A percentile compares a stretch with the other conserved stretches of the same genome.
These are phyloP conservation scores for Gaeumannomyces tritici DNA, from an alignment of 2,329 filamentous ascomycete genomes.

Conservation along the genomic window DNA sequence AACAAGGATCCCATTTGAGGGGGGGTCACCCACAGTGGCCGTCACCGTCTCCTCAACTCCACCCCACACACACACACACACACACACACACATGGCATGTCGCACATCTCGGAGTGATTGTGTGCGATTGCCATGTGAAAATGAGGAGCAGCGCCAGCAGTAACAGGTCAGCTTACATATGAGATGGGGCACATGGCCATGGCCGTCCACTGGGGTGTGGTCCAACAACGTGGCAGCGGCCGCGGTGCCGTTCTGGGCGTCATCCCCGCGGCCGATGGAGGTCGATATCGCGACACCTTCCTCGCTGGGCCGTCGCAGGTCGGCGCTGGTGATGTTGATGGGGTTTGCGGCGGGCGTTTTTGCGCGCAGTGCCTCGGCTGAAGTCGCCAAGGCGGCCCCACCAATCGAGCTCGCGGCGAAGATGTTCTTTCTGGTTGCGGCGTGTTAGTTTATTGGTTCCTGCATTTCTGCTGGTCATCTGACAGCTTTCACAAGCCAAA, in stretches of 20 bases:
- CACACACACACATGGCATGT: no score
- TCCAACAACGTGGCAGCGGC: conserved; percentile 7
- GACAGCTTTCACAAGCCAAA: background rate
- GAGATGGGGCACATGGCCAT: conserved; percentile 36
- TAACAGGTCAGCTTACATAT: conserved; percentile 30
- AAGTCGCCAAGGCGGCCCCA: conserved; percentile 16
- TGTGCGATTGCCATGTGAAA: conserved; percentile 11
- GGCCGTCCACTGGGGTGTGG: conserved; percentile 11
- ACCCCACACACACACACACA: no score
- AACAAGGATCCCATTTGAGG: background rate
- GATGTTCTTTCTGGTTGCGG: conserved; percentile 30
- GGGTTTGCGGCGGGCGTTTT: conserved; percentile 22
- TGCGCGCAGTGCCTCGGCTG: conserved; percentile 35
- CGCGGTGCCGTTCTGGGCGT: conserved; percentile 6
- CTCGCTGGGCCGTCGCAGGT: conserved; percentile 26
- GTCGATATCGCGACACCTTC: background rate
- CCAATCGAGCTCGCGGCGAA: conserved; percentile 23
- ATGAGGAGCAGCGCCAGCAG: background rate
- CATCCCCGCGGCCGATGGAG: conserved; percentile 14
- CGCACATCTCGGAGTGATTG: no score
- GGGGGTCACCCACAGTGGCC: background rate
- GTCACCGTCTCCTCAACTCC: background rate
- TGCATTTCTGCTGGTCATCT: conserved; percentile 1
- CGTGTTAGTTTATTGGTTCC: conserved; percentile 3
- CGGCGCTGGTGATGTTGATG: conserved; percentile 25